These are phyloP conservation scores for Colletotrichum agaves DNA, from an alignment of 2,329 filamentous ascomycete genomes.

Conservation along the genomic window DNA sequence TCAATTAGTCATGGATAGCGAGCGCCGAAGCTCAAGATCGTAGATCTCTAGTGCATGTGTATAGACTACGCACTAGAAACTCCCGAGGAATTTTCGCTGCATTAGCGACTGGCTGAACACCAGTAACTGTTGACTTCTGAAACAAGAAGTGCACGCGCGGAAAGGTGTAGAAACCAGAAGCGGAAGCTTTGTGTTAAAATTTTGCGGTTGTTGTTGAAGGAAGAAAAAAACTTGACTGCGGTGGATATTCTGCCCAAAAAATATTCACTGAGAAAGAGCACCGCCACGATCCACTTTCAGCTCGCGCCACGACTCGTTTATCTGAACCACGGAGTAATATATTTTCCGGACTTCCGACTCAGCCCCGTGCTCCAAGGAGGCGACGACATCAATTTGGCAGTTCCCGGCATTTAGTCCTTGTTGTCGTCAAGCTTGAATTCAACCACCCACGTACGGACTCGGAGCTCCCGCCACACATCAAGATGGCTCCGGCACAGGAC, in stretches of 20 bases:
- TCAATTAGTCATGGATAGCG: not conserved
- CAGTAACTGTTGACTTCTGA: not conserved
- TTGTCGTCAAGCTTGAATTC: conserved; percentile 36
- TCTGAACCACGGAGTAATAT: conserved; percentile 4
- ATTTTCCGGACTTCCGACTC: not conserved
- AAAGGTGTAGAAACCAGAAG: not conserved
- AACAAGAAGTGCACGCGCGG: not conserved
- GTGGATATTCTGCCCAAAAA: conserved; percentile 22
- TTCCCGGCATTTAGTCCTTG: conserved; percentile 26
- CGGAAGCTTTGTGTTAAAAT: not conserved
- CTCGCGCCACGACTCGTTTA: conserved; percentile 13
- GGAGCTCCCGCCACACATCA: conserved; percentile 43
- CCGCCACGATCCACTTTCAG: conserved; percentile 20
- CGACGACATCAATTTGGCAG: conserved; percentile 41
- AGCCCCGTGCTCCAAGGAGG: conserved; percentile 30
- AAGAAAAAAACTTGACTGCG: not conserved
- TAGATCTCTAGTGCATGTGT: too few species aligned
- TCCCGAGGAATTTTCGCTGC: too few species aligned
- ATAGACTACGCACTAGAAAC: too few species aligned
- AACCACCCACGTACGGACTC: conserved; percentile 30
- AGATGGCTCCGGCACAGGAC: conserved; percentile 78
- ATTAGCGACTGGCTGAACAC: not conserved
- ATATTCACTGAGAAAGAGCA: conserved; percentile 17
- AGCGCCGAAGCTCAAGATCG: not conserved
- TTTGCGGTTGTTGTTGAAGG: not conserved